These are phyloP conservation scores for Candida ipomoeae DNA, from an alignment of 805 yeast genomes.

Conservation along the genomic window DNA sequence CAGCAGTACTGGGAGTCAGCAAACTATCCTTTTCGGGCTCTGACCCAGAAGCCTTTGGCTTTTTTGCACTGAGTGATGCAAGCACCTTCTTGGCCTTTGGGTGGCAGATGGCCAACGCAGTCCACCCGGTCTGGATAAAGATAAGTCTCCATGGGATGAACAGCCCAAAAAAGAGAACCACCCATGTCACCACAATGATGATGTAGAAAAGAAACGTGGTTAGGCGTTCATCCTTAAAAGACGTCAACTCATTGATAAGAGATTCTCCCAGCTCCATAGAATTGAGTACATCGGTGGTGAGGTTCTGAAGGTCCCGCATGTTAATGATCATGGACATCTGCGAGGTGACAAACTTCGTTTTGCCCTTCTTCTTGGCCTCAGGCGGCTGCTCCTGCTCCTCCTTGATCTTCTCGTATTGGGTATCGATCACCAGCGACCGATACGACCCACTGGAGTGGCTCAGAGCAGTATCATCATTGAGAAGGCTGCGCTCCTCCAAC, in stretches of 20 bases:
- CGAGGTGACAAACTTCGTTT: constrained; percentile 21
- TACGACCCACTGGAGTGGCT: constrained; percentile 7
- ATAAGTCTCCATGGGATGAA: constrained; percentile 63
- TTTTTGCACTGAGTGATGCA: constrained; percentile 18
- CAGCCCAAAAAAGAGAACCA: constrained; percentile 42
- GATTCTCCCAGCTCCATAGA: constrained; percentile 49
- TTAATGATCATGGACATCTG: constrained; percentile 50
- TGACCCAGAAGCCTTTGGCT: constrained; percentile 27
- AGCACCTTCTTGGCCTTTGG: constrained; percentile 47
- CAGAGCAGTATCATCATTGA: constrained; percentile 9
- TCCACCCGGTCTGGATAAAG: constrained; percentile 59
- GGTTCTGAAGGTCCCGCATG: constrained; percentile 69
- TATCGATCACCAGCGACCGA: constrained; percentile 16
- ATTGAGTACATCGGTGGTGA: constrained; percentile 51
- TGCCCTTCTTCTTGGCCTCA: constrained; percentile 13
- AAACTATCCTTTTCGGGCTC: constrained; percentile 17
- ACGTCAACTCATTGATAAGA: constrained; percentile 58
- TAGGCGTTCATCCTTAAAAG: constrained; percentile 63
- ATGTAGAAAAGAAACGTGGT: constrained; percentile 57
- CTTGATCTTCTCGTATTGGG: constrained; percentile 3
- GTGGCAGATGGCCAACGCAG: constrained; percentile 47
- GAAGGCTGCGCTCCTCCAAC: constrained; percentile 15
- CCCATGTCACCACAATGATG: constrained; percentile 26
- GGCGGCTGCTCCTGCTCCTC: constrained; percentile 3
- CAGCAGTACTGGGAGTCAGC: neutral